Conservation (phyloP, 176 grass and related monocot species). For the Alloteropsis semialata region DNA sequence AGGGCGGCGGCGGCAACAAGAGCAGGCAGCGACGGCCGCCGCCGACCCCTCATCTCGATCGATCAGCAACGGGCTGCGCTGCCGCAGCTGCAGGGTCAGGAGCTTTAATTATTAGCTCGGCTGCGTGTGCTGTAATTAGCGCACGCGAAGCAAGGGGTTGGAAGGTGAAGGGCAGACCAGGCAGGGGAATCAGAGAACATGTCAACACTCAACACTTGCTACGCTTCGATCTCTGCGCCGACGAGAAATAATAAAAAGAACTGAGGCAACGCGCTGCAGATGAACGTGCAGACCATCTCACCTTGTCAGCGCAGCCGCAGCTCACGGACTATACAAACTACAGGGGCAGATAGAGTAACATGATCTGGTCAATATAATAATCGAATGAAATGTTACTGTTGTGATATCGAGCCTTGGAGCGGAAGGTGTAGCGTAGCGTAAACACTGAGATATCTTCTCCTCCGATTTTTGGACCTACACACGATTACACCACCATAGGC, state of each 20-base stretch:
- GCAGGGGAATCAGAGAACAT: not conserved
- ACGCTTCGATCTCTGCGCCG: not conserved
- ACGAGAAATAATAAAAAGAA: not conserved
- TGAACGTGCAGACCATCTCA: not conserved
- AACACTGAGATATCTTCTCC: too few relatives aligned
- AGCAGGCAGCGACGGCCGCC: not conserved
- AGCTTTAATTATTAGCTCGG: not conserved
- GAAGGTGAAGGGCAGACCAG: not conserved
- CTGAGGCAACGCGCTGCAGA: not conserved
- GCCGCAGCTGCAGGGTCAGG: not conserved
- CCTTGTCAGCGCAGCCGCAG: not conserved
- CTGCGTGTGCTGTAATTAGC: not conserved
- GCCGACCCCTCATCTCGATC: not conserved
- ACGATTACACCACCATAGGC: too few relatives aligned
- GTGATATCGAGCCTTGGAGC: not conserved
- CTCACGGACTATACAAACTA: not conserved
- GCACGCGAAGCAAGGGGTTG: not conserved
- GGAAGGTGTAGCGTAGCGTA: too few relatives aligned
- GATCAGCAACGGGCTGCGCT: not conserved
- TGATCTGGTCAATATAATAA: not conserved
- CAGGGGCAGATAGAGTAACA: not conserved
- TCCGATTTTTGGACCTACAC: too few relatives aligned
- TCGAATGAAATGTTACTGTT: not conserved
- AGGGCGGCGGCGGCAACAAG: not conserved
- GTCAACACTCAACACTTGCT: not conserved